A percentile compares a stretch with the other conserved stretches of the same genome.
Evolutionary conservation across 208 protist species (phyloP).

Genomic region (Leptomonas pyrrhocoris): DNA sequence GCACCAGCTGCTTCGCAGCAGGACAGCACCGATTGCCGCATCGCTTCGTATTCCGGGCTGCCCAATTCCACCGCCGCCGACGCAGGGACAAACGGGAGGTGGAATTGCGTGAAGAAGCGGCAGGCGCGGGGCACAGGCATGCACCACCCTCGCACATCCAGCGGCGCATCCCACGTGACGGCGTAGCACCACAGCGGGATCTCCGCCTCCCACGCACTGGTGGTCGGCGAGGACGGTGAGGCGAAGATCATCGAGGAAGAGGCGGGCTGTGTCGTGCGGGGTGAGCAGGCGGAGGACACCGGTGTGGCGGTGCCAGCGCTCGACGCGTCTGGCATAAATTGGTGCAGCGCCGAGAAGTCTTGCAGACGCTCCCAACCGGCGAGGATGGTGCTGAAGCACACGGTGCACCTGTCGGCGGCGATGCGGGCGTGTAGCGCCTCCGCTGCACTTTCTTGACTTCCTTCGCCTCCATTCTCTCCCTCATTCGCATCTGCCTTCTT

Average conservation of each 20-base stretch:
- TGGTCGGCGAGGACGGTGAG: neutral
- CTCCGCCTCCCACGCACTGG: constrained; percentile 5
- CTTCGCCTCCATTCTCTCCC: neutral
- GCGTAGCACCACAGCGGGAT: constrained; percentile 69
- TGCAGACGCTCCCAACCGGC: constrained; percentile 65
- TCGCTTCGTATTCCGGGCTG: constrained; percentile 41
- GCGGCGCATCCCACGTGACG: constrained; percentile 44
- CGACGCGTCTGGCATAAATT: neutral
- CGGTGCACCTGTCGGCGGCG: constrained; percentile 36
- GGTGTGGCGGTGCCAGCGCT: constrained; percentile 6
- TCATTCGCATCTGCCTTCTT: neutral
- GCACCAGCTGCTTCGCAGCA: constrained; percentile 60
- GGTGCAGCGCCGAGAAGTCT: constrained; percentile 24
- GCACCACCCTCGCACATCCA: constrained; percentile 54
- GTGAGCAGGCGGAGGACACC: constrained; percentile 7
- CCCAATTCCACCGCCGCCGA: constrained; percentile 31
- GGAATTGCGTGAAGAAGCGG: constrained; percentile 44
- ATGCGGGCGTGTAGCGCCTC: constrained; percentile 48
- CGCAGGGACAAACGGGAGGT: constrained; percentile 40
- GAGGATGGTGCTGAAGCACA: constrained; percentile 72
- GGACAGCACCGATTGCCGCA: constrained; percentile 40
- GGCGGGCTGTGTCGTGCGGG: neutral
- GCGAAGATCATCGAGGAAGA: constrained; percentile 4
- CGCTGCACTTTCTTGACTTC: neutral
- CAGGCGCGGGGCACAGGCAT: constrained; percentile 41